Base-by-base conservation (phyloP, 2,329 filamentous ascomycete genomes). In the Uncinocarpus reesii region DNA sequence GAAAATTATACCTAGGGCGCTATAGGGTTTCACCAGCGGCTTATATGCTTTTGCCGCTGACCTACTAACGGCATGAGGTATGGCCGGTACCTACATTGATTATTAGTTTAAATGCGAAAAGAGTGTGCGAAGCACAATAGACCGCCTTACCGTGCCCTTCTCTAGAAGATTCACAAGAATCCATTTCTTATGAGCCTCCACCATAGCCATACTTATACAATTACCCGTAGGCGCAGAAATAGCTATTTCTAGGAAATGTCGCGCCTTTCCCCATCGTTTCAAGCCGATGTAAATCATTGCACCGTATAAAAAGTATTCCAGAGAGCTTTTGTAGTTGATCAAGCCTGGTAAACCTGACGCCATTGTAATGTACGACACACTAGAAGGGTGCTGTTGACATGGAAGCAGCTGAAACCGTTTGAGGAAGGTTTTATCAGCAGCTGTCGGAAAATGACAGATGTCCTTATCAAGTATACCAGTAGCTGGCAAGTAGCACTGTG, bases 181-280 rank as follows among this genome's bases (percentile, higher is more conserved):
- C 84, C 87, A 95, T 65, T 90, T 93, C 68, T 90, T 93, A 71
- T 94, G 90, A 4, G 86, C 86, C 55, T 95, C 87, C 3, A 84
- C 73, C 83, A 92, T 92, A 43, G 93, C 74, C 62, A 80, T 82
- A 64, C 83, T 90, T 29, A 78, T 74, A 26, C 73, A 70, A 16
- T 80, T 81, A 44, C 71, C 73, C 0, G 74, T 71, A 0, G 88
- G 86, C 49, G 81, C 80, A 2, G 81, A 77, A 29, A 94, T 71
- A 36, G 79, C 76, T 50, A 78, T 73, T 56, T 80, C 77, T 21
- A 88, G 72, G 24, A 80, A 79, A 31, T 73, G 72, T 13, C 74
- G 66, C 0, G 84, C 82, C 49, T 75, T 76, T 15, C 65, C 60
- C 83, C 84, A 89, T 52, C 79, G 66, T 50, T 75, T 71, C 42